Base-by-base conservation (phyloP, 192 early-diverging fungal genomes). In the Linnemannia schmuckeri region DNA sequence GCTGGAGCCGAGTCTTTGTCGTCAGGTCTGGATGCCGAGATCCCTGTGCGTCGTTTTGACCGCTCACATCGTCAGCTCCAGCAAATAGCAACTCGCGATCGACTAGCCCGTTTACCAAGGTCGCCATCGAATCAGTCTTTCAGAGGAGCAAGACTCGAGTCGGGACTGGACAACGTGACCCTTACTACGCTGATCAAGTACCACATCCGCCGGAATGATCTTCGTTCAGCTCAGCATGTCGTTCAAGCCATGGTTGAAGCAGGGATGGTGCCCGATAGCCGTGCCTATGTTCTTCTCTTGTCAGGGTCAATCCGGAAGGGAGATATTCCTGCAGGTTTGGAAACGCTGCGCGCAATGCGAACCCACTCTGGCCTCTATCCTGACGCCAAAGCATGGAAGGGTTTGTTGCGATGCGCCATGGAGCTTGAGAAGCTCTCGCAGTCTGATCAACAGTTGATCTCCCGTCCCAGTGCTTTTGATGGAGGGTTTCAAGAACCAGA, bases 361-460 rank as follows among this genome's bases (percentile, higher is more conserved):
- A 63, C 54, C 4, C 33, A 78, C 1, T 75, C 75, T 6, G 76
- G 77, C 9, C 57, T 77, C 35, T 69, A 76, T 13, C 78, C 79
- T 1, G 85, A 87, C 55, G 85, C 79, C 27, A 87, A 87, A 61
- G 80, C 85, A 6, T 87, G 85, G 85, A 87, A 87, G 57, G 85
- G 85, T 17, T 37, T 87, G 24, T 30, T 87, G 30, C 66, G 80
- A 42, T 80, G 78, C 33, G 83, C 83, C 4, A 24, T 86, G 70
- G 79, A 86, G 9, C 13, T 80, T 55, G 79, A 86, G 46, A 46
- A 27, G n/a, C 27, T 4, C 12, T 40, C 20, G 5, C 15, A 38
- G 75, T 2, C 22, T 8, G 37, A 61, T 22, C 55, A 42, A 8
- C 54, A 44, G 49, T 41, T 44, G 38, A 7, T 27, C 15, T 10